Conservation (phyloP, 352 stramenopile species). For the Pythium brassicae region DNA sequence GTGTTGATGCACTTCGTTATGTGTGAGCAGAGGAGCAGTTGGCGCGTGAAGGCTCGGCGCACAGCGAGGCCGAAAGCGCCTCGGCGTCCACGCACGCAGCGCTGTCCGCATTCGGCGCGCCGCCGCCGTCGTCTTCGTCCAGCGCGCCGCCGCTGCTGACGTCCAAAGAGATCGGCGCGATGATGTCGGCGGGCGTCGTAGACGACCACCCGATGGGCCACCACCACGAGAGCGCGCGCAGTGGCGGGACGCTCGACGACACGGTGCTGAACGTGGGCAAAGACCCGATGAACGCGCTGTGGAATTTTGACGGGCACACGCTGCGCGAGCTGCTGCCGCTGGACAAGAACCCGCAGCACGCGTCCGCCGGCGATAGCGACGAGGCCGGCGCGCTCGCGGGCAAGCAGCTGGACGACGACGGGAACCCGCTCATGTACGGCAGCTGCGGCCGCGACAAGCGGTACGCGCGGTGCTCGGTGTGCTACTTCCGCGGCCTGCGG, state of each 20-base stretch:
- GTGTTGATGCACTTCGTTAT: neutral
- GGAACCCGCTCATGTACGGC: conserved; percentile 47
- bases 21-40: neutral
- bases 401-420: conserved; percentile 36
- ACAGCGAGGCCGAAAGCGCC: conserved; percentile 2
- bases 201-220: neutral
- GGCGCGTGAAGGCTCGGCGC: neutral
- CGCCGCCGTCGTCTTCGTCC: neutral
- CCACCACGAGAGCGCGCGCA: neutral
- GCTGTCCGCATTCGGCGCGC: conserved; percentile 12
- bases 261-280: conserved; percentile 16
- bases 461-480: conserved; percentile 69
- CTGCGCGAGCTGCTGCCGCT: conserved; percentile 40
- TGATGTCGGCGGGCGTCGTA: neutral
- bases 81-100: conserved; percentile 6
- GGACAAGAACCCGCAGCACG: conserved; percentile 31
- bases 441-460: conserved; percentile 67
- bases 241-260: conserved; percentile 6
- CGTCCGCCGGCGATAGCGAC: conserved; percentile 8
- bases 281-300: conserved; percentile 60
- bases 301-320: conserved; percentile 58
- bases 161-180: neutral
- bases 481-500: conserved; percentile 63
- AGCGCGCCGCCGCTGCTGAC: neutral
- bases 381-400: conserved; percentile 4